These are phyloP conservation scores for Penicillium concentricum DNA, from an alignment of 2,329 filamentous ascomycete species.

Conservation along the genomic window DNA sequence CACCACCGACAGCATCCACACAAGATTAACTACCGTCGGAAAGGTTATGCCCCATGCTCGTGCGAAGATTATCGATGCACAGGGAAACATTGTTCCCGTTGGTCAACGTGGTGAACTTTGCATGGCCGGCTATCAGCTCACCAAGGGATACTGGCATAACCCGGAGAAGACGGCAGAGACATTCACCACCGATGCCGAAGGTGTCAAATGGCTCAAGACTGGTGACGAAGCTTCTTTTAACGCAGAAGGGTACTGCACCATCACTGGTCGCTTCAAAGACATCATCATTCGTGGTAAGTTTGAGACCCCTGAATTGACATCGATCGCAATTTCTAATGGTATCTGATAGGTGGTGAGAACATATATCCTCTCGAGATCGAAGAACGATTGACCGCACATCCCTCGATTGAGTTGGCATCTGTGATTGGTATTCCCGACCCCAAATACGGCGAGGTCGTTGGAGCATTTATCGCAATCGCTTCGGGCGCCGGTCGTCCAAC, in stretches of 20 bases:
- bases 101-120: constrained; percentile 72
- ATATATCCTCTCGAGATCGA: constrained; percentile 74
- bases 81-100: constrained; percentile 64
- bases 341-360: constrained; percentile 63
- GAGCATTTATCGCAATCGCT: constrained; percentile 54
- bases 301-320: not conserved
- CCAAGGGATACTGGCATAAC: constrained; percentile 62
- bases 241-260: constrained; percentile 64
- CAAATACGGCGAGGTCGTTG: constrained; percentile 73
- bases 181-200: constrained; percentile 62
- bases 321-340: constrained; percentile 1
- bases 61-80: constrained; percentile 71
- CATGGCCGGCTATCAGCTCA: constrained; percentile 74
- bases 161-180: constrained; percentile 72
- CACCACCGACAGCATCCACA: constrained; percentile 67
- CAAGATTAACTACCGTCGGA: constrained; percentile 69
- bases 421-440: constrained; percentile 68
- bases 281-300: constrained; percentile 67
- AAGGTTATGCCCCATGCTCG: constrained; percentile 72
- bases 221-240: constrained; percentile 59
- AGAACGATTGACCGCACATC: constrained; percentile 66
- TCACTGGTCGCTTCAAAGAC: constrained; percentile 75
- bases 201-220: constrained; percentile 62
- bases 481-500: constrained; percentile 40
- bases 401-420: constrained; percentile 61